Evolutionary conservation across 768 basidiomycete genomes (phyloP).

Genomic region (Termitomyces sp.): DNA sequence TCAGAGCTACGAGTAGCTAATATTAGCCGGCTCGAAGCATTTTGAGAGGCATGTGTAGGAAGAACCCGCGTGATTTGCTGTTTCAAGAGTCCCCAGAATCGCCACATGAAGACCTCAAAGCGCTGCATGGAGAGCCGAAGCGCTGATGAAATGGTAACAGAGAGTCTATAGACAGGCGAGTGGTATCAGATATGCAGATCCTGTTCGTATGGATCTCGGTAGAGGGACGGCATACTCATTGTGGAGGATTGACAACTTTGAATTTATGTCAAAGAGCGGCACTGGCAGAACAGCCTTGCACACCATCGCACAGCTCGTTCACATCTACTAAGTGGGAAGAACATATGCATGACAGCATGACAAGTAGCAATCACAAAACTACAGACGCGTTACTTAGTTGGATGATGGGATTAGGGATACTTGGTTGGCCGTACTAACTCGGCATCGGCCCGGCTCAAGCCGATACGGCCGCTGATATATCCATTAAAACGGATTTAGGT

Average conservation of each 20-base stretch:
- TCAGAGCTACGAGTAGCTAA: background rate
- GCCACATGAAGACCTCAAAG: too few species aligned
- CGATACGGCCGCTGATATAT: too few species aligned
- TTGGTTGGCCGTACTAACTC: too few species aligned
- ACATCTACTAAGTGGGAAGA: background rate
- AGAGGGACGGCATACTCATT: background rate
- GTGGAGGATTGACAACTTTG: too few species aligned
- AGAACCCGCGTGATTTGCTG: too few species aligned
- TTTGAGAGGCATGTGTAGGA: background rate
- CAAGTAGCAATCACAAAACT: background rate
- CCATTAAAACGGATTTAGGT: too few species aligned
- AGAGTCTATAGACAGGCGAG: background rate
- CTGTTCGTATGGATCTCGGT: background rate
- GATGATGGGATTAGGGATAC: too few species aligned
- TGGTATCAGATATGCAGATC: background rate
- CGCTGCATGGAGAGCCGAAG: too few species aligned
- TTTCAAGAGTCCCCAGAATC: too few species aligned
- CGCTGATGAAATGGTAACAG: background rate
- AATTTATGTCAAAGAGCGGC: too few species aligned
- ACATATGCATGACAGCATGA: background rate
- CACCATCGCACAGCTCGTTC: background rate
- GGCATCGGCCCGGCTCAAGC: too few species aligned
- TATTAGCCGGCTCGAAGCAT: background rate
- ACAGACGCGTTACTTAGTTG: too few species aligned
- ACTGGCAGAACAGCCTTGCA: background rate